These are phyloP conservation scores for Leishmania gerbilli DNA, from an alignment of 208 protist species.

Conservation along the genomic window DNA sequence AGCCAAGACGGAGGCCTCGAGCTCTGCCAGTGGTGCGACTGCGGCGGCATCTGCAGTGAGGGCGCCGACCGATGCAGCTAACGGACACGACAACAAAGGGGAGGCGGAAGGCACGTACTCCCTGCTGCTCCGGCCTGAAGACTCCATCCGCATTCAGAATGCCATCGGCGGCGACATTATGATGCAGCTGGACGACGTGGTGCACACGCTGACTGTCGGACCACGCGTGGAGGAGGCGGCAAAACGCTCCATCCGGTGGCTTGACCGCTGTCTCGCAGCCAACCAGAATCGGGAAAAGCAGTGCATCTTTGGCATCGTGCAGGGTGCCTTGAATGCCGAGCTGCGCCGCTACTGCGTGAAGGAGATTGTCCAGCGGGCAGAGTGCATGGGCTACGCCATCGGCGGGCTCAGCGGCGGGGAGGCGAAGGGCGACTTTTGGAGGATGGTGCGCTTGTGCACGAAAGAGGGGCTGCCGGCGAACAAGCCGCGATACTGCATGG, in stretches of 20 bases:
- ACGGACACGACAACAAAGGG: background rate
- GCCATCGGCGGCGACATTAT: slow-evolving; percentile 99
- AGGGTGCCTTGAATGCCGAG: slow-evolving; percentile 94
- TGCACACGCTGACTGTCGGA: slow-evolving; percentile 87
- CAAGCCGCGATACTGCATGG: slow-evolving; percentile 99
- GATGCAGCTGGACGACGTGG: slow-evolving; percentile 99
- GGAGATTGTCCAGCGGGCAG: slow-evolving; percentile 93
- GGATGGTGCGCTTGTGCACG: slow-evolving; percentile 93
- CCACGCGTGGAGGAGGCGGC: slow-evolving; percentile 96
- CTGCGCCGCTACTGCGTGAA: slow-evolving; percentile 92
- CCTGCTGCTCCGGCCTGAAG: slow-evolving; percentile 97
- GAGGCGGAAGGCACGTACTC: slow-evolving; percentile 48
- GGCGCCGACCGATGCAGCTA: slow-evolving; percentile 3
- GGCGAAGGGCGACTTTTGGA: slow-evolving; percentile 97
- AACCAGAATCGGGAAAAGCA: slow-evolving; percentile 93
- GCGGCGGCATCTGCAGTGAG: background rate
- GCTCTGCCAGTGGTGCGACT: slow-evolving; percentile 8
- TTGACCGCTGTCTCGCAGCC: slow-evolving; percentile 97
- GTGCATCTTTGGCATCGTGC: slow-evolving; percentile 99
- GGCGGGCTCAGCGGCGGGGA: slow-evolving; percentile 99
- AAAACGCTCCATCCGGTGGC: slow-evolving; percentile 96
- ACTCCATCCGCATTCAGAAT: slow-evolving; percentile 98
- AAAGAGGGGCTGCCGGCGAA: slow-evolving; percentile 81
- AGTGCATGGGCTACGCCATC: slow-evolving; percentile 98
- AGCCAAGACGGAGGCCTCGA: slow-evolving; percentile 15